Evolutionary conservation across 2,329 filamentous ascomycete genomes (phyloP).

Genomic region (Talaromyces atroroseus): DNA sequence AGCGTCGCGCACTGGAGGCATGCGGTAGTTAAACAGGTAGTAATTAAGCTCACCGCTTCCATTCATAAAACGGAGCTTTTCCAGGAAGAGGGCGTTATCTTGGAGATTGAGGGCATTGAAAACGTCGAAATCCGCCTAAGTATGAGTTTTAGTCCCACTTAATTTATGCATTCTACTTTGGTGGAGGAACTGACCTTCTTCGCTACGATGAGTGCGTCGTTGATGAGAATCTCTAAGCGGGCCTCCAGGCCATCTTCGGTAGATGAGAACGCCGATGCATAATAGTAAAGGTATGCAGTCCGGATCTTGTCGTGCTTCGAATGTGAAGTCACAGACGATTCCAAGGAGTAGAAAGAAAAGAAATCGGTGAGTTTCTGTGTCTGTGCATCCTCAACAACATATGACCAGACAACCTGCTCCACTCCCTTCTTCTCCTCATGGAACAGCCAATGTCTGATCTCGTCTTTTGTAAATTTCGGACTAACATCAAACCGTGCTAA

Average conservation of each 20-base stretch:
- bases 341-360: conserved; percentile 92
- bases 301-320: conserved; percentile 71
- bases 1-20: conserved; percentile 75
- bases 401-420: conserved; percentile 87
- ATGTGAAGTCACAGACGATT: conserved; percentile 86
- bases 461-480: conserved; percentile 71
- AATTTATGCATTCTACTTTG: background rate
- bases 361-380: conserved; percentile 87
- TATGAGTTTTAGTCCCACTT: background rate
- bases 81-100: conserved; percentile 89
- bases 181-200: conserved; percentile 54
- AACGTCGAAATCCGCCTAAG: conserved; percentile 74
- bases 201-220: conserved; percentile 80
- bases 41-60: conserved; percentile 94
- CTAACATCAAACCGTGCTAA: conserved; percentile 75
- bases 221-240: conserved; percentile 71
- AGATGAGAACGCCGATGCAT: conserved; percentile 77
- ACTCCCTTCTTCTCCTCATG: conserved; percentile 58
- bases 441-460: conserved; percentile 83
- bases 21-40: conserved; percentile 96
- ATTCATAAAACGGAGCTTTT: conserved; percentile 87
- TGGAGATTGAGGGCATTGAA: conserved; percentile 92
- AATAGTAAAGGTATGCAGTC: conserved; percentile 96
- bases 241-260: conserved; percentile 59
- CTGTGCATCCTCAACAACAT: conserved; percentile 71